Conservation (phyloP, 2,329 filamentous ascomycete genomes). For the Zymoseptoria pseudotritici region DNA sequence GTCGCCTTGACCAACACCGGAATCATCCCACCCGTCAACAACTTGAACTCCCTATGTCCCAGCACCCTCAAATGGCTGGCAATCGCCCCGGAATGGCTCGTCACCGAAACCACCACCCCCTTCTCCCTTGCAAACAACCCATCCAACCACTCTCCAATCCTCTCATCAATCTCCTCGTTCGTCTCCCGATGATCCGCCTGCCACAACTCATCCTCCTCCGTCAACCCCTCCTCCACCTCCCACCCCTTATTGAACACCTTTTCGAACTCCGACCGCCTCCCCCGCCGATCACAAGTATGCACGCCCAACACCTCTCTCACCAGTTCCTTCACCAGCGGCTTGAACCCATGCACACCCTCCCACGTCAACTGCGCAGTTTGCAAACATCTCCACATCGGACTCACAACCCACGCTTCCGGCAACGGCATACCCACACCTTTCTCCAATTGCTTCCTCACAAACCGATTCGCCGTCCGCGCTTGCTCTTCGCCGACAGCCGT, state of each 20-base stretch:
- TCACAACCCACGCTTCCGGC: conserved; percentile 59
- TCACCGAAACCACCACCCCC: conserved; percentile 46
- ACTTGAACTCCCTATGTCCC: conserved; percentile 40
- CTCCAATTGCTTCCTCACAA: conserved; percentile 51
- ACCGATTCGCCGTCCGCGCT: conserved; percentile 50
- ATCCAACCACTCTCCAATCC: conserved; percentile 36
- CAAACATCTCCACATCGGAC: conserved; percentile 56
- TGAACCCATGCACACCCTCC: conserved; percentile 47
- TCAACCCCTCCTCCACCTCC: conserved; percentile 54
- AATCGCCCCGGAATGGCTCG: conserved; percentile 54
- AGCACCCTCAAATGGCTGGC: conserved; percentile 42
- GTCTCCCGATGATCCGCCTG: conserved; percentile 17
- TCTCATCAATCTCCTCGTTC: conserved; percentile 14
- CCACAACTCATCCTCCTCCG: conserved; percentile 51
- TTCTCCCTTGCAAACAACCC: conserved; percentile 46
- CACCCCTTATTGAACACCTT: conserved; percentile 44
- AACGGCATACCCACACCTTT: conserved; percentile 43
- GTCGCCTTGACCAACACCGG: conserved; percentile 43
- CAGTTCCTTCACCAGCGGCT: conserved; percentile 54
- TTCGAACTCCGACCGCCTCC: conserved; percentile 47
- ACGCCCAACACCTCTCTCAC: conserved; percentile 60
- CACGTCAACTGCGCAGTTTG: conserved; percentile 59
- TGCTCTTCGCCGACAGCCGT: conserved; percentile 52
- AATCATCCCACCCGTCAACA: conserved; percentile 46
- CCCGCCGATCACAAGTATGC: conserved; percentile 61